Percentiles rank a stretch among this genome's conserved stretches.
Evolutionary conservation across 345 rosid species (phyloP).

Genomic region (Cardamine chenopodiifolia): DNA sequence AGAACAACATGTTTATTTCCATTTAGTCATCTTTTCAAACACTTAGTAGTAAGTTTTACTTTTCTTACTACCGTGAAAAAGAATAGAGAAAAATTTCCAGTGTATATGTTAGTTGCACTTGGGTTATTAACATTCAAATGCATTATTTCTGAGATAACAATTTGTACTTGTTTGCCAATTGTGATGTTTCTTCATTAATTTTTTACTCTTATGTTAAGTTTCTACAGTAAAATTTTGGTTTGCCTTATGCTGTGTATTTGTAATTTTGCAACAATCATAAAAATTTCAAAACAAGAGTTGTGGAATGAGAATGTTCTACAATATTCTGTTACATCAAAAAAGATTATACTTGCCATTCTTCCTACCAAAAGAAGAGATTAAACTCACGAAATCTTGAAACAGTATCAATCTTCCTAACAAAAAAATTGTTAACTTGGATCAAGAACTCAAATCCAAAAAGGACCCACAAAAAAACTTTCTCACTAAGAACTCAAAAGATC

Average conservation of each 20-base stretch:
- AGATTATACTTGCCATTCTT: background rate
- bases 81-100: constrained; percentile 24
- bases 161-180: background rate
- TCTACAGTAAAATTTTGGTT: background rate
- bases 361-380: background rate
- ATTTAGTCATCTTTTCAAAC: background rate
- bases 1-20: constrained; percentile 7
- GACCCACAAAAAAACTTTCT: too few species aligned
- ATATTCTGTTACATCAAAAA: background rate
- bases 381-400: background rate
- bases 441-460: constrained; percentile 24
- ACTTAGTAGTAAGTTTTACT: constrained; percentile 52
- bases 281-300: background rate
- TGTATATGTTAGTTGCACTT: constrained; percentile 46
- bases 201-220: background rate
- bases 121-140: constrained; percentile 11
- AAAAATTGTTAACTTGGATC: background rate
- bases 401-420: background rate
- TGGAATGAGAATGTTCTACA: background rate
- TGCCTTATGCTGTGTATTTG: background rate
- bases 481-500: background rate
- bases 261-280: background rate
- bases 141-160: constrained; percentile 1
- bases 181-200: constrained; percentile 8
- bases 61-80: constrained; percentile 45